Percentiles rank a stretch among this genome's conserved stretches.
phyloP scores from a whole-genome alignment of 257 asterid species.

The Jaltomata sinuosa region DNA sequence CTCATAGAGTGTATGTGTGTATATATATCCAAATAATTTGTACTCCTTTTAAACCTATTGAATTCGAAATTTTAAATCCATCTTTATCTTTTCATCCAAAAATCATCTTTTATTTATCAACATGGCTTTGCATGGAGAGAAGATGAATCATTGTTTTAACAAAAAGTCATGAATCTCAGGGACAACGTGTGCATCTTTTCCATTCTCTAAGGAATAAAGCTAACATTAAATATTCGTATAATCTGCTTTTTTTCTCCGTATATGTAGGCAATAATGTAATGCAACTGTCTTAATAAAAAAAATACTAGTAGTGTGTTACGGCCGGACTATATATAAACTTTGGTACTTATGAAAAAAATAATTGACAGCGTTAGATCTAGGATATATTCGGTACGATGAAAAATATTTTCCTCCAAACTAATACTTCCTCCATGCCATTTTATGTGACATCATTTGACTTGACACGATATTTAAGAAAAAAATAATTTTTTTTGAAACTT shows the following conservation, averaged over 20 bases:
- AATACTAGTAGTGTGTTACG: neutral
- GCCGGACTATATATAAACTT: neutral
- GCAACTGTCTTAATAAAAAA: neutral
- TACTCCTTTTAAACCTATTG: too few species aligned
- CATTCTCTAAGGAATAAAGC: slow-evolving; percentile 1
- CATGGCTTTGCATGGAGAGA: neutral
- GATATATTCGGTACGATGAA: neutral
- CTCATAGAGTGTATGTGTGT: too few species aligned
- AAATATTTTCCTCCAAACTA: neutral
- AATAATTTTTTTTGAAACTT: too few species aligned
- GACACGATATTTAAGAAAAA: too few species aligned
- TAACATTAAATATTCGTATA: neutral
- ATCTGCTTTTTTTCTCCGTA: slow-evolving; percentile 1
- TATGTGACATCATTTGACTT: too few species aligned
- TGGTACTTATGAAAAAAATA: neutral
- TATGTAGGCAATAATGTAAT: neutral
- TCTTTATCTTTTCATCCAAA: neutral
- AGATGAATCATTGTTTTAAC: neutral
- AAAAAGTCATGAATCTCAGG: neutral
- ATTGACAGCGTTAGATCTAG: neutral
- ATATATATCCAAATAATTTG: too few species aligned
- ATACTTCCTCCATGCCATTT: too few species aligned
- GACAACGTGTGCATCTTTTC: slow-evolving; percentile 2
- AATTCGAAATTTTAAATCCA: neutral
- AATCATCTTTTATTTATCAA: neutral